These are phyloP conservation scores for Epichloe scottii DNA, from an alignment of 2,329 filamentous ascomycete species.

Conservation along the genomic window DNA sequence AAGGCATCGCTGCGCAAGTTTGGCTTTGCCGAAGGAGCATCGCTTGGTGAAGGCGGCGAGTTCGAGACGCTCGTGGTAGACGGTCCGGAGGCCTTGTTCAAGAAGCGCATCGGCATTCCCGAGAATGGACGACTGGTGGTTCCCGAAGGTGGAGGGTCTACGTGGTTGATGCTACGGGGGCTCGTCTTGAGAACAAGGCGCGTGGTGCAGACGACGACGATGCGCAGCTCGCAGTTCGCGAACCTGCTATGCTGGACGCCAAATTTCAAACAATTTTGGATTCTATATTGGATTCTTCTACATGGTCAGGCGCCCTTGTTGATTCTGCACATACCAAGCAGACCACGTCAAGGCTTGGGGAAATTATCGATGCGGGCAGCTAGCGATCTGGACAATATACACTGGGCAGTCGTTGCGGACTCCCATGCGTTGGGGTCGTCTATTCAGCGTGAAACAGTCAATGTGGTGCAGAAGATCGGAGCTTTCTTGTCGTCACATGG, in stretches of 20 bases:
- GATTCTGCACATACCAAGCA: too few relatives aligned
- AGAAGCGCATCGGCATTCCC: conserved; percentile 51
- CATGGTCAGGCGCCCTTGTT: conserved; percentile 8
- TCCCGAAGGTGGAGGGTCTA: conserved; percentile 61
- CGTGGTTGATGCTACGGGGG: conserved; percentile 53
- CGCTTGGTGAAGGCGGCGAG: conserved; percentile 87
- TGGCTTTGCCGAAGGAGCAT: conserved; percentile 53
- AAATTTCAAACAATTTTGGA: conserved; percentile 37
- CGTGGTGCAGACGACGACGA: conserved; percentile 5
- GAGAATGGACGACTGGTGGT: conserved; percentile 40
- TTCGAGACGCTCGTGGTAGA: conserved; percentile 87
- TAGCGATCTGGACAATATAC: conserved; percentile 13
- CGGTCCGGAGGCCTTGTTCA: conserved; percentile 64
- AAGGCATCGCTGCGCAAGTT: conserved; percentile 51
- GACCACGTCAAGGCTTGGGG: neutral
- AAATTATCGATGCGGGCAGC: neutral
- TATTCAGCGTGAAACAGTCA: conserved; percentile 35
- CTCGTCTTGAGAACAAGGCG: conserved; percentile 36
- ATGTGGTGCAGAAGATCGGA: conserved; percentile 33
- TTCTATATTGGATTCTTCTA: conserved; percentile 4
- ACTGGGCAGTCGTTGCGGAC: conserved; percentile 28
- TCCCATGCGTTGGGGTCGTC: conserved; percentile 12
- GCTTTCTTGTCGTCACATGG: conserved; percentile 22
- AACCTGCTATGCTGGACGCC: conserved; percentile 55
- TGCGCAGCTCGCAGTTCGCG: conserved; percentile 26